Base-by-base conservation (phyloP, 495 filamentous ascomycete species). In the Podospora sp. region DNA sequence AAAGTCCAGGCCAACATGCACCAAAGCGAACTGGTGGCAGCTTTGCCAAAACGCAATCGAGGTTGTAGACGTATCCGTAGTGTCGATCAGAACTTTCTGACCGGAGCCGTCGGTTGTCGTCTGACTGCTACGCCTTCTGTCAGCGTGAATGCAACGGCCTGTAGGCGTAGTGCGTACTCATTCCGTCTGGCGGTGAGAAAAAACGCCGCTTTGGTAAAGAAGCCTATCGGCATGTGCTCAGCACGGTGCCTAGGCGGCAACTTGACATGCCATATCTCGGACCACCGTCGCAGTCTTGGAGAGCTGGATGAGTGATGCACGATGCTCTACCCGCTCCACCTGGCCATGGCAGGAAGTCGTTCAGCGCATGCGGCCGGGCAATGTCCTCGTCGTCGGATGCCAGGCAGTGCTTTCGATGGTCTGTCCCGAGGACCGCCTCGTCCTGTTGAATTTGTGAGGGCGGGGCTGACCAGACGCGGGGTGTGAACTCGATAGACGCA, bases 401-500 rank as follows among this genome's bases (percentile, higher is more conserved):
- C 14, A 46, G 40, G 11, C 40, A 46, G 40, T 46, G 40, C 16
- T 46, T 11, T 14, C 11, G 14, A 2, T 4, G 9, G 40, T 18
- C 40, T 14, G 40, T 46, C 16, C 40, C n/a, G n/a, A n/a, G 40
- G 2, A 46, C 40, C 16, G 40, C 16, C 4, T 46, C 40, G 40
- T 46, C 14, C 40, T 46, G 40, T 55, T 22, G 52, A 9, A 21
- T 55, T n/a, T 55, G 52, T 9, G 20, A 26, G 24, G 52, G 52
- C 8, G 24, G 14, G 5, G 2, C n/a, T 9, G 20, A n/a, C 52
- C 52, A 2, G 24, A 55, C n/a, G 20, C 24, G 29, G 57, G 57
- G 57, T 25, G 57, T 33, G n/a, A 55, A 22, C 29, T 60, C 46
- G 25, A 25, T 63, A 63, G 20, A 20, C 25, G 61, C 49, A 63